Evolutionary conservation across 345 rosid genomes (phyloP), one percentile per base, ranked within the genome.

Genomic region (Eucalyptus marginata): DNA sequence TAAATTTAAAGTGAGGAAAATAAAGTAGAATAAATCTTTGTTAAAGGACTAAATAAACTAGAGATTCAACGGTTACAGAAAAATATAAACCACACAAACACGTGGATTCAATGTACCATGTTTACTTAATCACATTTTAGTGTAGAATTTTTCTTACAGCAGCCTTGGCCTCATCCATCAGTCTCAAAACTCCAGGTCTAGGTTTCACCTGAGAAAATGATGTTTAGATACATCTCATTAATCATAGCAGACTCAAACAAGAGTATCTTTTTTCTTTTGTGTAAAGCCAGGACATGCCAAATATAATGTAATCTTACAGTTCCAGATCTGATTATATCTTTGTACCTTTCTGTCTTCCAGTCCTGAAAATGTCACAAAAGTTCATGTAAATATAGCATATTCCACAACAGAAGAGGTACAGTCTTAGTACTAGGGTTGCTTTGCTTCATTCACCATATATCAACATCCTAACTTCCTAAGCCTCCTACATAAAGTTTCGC

Each of bases 341-440:
- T 96, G 91, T 97, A 97, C 90, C 99, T 94, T 90, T 96, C 98
- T 9, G 99, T 96, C 92, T 97, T 97, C 99, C 99, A 97, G 81
- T 96, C 99, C 99, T 97, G 90, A 89, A 92, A 88, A 88, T 29
- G 80, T 15, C 88, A 54, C 8, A 66, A 58, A 64, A 88, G 20
- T 8, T 43, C 46, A 62, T 36, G 87, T 66, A 40, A 46, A 86
- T 43, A 50, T 52, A 86, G 46, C 6, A 52, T 86, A 17, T 51
- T n/a, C 47, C 16, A 31, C 29, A 33, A 86, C 87, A 49, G 47
- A 66, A 71, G 81, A 33, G 25, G 81, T 71, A 33, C 14, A 36
- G 47, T 76, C 24, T 76, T 76, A 6, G 9, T 76, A 10, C 84
- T 76, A 40, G 27, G 84, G 47, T 76, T 76, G 47, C 15, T 76